Percentiles rank a stretch among this genome's conserved stretches.
Conservation (phyloP, 768 basidiomycete species). For the Sutorius australiensis region DNA sequence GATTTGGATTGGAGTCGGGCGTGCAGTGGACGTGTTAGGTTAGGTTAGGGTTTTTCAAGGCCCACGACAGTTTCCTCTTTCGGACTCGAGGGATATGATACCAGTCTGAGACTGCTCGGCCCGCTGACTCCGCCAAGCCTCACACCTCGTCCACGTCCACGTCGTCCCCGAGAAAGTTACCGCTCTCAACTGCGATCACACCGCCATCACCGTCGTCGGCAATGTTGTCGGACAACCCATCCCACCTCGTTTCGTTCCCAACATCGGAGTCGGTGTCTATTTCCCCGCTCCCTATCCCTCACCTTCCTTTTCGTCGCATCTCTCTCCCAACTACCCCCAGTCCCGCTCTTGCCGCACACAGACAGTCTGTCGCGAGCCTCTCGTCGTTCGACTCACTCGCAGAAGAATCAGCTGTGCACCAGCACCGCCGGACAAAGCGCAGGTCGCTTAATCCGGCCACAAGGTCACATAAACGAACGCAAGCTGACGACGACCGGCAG, state of each 20-base stretch:
- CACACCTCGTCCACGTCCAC: neutral
- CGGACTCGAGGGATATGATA: conserved; percentile 17
- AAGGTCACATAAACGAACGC: conserved; percentile 31
- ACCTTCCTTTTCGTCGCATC: conserved; percentile 62
- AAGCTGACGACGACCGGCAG: conserved; percentile 45
- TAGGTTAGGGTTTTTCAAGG: too few relatives aligned
- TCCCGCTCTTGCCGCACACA: conserved; percentile 36
- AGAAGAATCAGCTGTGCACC: conserved; percentile 38
- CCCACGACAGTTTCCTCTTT: conserved; percentile 2
- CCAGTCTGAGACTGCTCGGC: conserved; percentile 19
- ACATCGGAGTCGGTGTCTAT: conserved; percentile 25
- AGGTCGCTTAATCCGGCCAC: conserved; percentile 30
- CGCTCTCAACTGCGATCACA: conserved; percentile 9
- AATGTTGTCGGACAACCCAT: conserved; percentile 16
- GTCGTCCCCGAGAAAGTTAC: neutral
- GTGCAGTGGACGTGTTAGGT: too few relatives aligned
- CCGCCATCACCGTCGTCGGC: conserved; percentile 10
- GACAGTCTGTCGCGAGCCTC: conserved; percentile 67
- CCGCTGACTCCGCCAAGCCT: conserved; percentile 12
- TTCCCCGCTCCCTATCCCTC: conserved; percentile 38
- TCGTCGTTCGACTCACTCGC: conserved; percentile 70
- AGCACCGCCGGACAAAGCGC: conserved; percentile 34
- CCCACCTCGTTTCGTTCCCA: conserved; percentile 30
- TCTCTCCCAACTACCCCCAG: conserved; percentile 54
- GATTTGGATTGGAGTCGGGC: too few relatives aligned